Percentiles rank a stretch among this genome's conserved stretches.
These are phyloP conservation scores for Ophidiomyces ophidiicola DNA, from an alignment of 2,329 filamentous ascomycete genomes.

Conservation along the genomic window DNA sequence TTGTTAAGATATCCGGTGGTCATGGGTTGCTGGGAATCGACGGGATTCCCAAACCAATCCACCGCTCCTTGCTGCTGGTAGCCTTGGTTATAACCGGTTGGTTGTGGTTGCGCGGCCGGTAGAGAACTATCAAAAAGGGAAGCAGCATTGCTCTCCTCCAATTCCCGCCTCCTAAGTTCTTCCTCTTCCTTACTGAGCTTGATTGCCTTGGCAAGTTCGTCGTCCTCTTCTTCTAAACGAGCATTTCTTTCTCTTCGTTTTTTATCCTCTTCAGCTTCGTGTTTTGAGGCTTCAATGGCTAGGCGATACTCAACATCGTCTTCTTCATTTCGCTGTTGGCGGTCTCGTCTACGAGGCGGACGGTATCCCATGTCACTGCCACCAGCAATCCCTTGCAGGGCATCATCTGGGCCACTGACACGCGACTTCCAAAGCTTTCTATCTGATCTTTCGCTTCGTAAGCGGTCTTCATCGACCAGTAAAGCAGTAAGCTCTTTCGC, in stretches of 20 bases:
- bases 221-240: conserved; percentile 53
- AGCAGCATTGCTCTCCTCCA: conserved; percentile 73
- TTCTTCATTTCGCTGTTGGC: conserved; percentile 51
- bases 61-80: conserved; percentile 95
- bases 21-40: conserved; percentile 63
- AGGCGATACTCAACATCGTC: conserved; percentile 84
- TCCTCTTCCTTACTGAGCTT: conserved; percentile 94
- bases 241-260: conserved; percentile 49
- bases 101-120: conserved; percentile 55
- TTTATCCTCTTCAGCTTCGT: conserved; percentile 82
- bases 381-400: conserved; percentile 35
- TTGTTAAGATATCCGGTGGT: conserved; percentile 56
- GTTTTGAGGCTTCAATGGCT: conserved; percentile 88
- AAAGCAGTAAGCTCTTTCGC: conserved; percentile 91
- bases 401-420: conserved; percentile 83
- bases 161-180: conserved; percentile 62
- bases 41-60: conserved; percentile 93
- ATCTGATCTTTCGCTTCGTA: conserved; percentile 80
- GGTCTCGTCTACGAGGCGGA: conserved; percentile 36
- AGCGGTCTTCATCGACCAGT: conserved; percentile 82
- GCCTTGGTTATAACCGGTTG: conserved; percentile 86
- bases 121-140: conserved; percentile 76
- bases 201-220: conserved; percentile 88
- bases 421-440: conserved; percentile 94
- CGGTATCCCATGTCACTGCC: conserved; percentile 30